Evolutionary conservation across 345 rosid species (phyloP), one percentile per base, ranked within the genome.

Genomic region (Lepidium didymum): DNA sequence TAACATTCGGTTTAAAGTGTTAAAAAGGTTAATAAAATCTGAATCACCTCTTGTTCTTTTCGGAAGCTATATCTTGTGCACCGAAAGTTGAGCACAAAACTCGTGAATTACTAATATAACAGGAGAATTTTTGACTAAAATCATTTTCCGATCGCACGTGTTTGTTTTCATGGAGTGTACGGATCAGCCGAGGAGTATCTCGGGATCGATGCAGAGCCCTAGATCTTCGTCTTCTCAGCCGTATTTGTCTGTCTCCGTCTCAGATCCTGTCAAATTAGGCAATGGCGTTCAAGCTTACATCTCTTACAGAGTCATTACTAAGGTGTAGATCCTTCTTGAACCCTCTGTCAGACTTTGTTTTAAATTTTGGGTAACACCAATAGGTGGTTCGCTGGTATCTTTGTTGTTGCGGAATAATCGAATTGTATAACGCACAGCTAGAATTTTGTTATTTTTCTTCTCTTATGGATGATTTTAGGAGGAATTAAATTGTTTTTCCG

Each of bases 181-280:
- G 84, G 86, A 86, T 57, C 96, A 89, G 78, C 81, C 78, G 76
- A 79, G 90, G 47, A 90, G 75, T 75, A n/a, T 77, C 10, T 71
- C 88, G 23, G 94, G 89, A 51, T 68, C 90, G 65, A 75, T 84
- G 35, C 86, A 66, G 73, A 89, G 97, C 84, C 96, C 97, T 68
- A 87, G 96, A 87, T 91, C 96, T 73, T 88, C 91, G 10, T 73
- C 88, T 6, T 87, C 93, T 47, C 86, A 70, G 57, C 90, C 90
- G 16, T 89, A 65, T 67, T 62, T 94, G 4, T 85, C 86, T 4
- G 96, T 86, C 42, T 87, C 93, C 41, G 97, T 94, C 62, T 77
- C 87, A 29, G 99, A 91, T 84, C 99, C 99, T 36, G 97, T 91
- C 37, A 95, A 95, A 84, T 85, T 95, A 72, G 99, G 96, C 68